Evolutionary conservation across 495 filamentous ascomycete genomes (phyloP).

Genomic region (Parathielavia hyrcaniae): DNA sequence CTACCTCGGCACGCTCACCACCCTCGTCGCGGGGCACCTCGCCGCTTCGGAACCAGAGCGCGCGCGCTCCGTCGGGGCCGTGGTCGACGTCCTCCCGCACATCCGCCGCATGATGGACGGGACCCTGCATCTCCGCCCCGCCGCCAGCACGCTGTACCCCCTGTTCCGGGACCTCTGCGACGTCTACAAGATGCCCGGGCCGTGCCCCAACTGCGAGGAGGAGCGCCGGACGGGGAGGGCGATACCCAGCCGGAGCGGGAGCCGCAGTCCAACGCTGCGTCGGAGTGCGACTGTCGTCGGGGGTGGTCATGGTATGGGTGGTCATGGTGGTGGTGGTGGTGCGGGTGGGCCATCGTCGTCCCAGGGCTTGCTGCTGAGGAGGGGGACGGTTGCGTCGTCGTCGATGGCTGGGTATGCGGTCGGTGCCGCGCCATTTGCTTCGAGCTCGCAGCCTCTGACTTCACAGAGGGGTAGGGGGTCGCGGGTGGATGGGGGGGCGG

Average conservation of each 20-base stretch:
- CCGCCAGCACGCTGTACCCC: slow-evolving; percentile 29
- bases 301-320: no score
- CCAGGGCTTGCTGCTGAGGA: neutral
- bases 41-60: neutral
- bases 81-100: slow-evolving; percentile 22
- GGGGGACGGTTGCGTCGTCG: slow-evolving; percentile 30
- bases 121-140: slow-evolving; percentile 19
- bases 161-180: slow-evolving; percentile 29
- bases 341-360: neutral
- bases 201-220: slow-evolving; percentile 28
- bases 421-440: neutral
- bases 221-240: slow-evolving; percentile 22
- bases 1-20: slow-evolving; percentile 19
- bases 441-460: neutral
- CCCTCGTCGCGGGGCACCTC: slow-evolving; percentile 11
- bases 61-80: slow-evolving; percentile 20
- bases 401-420: neutral
- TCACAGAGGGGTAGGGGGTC: neutral
- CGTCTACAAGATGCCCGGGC: slow-evolving; percentile 22
- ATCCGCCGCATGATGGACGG: slow-evolving; percentile 31
- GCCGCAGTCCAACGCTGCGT: slow-evolving; percentile 17
- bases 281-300: slow-evolving; percentile 8
- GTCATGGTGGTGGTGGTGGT: neutral
- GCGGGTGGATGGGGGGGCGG: neutral
- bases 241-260: slow-evolving; percentile 10